Conservation (phyloP, 2,329 filamentous ascomycete genomes). For the Kalmusia sp. region DNA sequence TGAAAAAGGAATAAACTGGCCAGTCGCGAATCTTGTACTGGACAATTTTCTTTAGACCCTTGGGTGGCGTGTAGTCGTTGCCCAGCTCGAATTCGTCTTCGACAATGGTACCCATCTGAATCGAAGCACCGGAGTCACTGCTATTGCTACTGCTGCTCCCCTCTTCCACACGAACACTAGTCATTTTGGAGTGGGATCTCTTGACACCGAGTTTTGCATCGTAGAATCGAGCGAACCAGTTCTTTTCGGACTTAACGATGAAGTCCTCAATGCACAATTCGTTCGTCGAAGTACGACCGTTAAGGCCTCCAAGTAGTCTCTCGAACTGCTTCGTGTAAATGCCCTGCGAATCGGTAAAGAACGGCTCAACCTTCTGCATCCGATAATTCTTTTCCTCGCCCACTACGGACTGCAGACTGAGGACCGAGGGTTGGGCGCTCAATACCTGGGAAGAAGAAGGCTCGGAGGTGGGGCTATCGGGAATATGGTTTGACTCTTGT, state of each 20-base stretch:
- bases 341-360: constrained; percentile 70
- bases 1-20: constrained; percentile 31
- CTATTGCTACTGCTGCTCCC: neutral
- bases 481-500: neutral
- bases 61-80: constrained; percentile 26
- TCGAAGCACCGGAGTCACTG: constrained; percentile 3
- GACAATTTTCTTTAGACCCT: constrained; percentile 26
- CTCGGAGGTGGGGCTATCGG: neutral
- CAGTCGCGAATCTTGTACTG: constrained; percentile 33
- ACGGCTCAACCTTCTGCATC: constrained; percentile 71
- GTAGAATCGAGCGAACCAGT: constrained; percentile 61
- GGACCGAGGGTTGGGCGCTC: constrained; percentile 26
- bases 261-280: constrained; percentile 70
- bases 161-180: neutral
- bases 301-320: constrained; percentile 44
- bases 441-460: neutral
- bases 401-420: constrained; percentile 65
- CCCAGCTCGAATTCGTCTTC: constrained; percentile 31
- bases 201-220: constrained; percentile 26
- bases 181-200: constrained; percentile 7
- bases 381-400: constrained; percentile 68
- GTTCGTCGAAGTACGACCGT: constrained; percentile 63
- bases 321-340: constrained; percentile 60
- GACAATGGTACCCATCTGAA: constrained; percentile 3
- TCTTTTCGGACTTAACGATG: constrained; percentile 69